Evolutionary conservation across 1,284 basidiomycete species (phyloP), one percentile per base, ranked within the genome.

Genomic region (Trametes polyzona): DNA sequence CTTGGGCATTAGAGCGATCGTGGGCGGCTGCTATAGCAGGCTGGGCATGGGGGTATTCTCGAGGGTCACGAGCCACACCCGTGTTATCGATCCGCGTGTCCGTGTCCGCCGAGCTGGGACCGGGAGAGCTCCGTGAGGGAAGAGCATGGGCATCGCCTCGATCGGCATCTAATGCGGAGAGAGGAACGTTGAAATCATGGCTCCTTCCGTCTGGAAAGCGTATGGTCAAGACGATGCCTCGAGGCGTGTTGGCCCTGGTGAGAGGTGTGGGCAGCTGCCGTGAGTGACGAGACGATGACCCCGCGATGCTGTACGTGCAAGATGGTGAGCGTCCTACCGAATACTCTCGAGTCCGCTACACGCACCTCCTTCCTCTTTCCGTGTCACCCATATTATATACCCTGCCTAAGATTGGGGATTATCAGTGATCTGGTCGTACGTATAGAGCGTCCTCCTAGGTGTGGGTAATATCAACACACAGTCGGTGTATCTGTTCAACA

Each of bases 41-140:
- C 7, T 40, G 52, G 2, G 29, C 36, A 24, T 16, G 16, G 17
- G 39, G 16, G 32, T 33, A 21, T 26, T 14, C 49, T 21, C 24
- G 29, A 24, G 39, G n/a, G 26, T 10, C 17, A 10, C 30, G 40
- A 16, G 49, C 49, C 39, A 12, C 32, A 33, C 27, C 19, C 29
- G 52, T 11, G 43, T 53, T 47, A 53, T 47, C 43, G 43, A 47
- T 47, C 24, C 35, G 2, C 43, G 43, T 42, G 41, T 27, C 14
- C 16, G 24, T 26, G 36, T 21, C 35, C 26, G 11, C 51, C 26
- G 51, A 21, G n/a, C 23, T 39, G 26, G 24, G 16, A 2, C 43
- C 43, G 40, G 23, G 7, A 19, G 42, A 19, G 23, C 35, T 8
- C 27, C 33, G 42, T n/a, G 12, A 17, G n/a, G 42, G 32, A 35